Base-by-base conservation (phyloP, 208 protist genomes). In the Balamuthia mandrillaris region DNA sequence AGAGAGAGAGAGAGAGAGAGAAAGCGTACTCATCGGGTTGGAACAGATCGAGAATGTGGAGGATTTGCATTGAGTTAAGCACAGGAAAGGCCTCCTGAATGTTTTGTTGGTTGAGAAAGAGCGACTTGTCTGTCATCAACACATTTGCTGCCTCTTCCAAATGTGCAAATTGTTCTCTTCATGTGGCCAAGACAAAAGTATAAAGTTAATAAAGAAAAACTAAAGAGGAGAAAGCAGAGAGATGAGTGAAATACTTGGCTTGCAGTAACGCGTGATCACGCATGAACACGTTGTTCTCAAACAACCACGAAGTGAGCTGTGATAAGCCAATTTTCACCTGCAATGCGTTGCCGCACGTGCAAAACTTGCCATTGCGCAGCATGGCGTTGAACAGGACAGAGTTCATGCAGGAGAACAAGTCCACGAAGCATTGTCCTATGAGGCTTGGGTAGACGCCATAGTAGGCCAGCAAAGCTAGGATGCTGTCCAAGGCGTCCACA, bases 361-460 rank as follows among this genome's bases (percentile, higher is more conserved):
- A 79, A 39, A 79, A 37, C n/a, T 79, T 33, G 42, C 58, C 70
- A 18, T 27, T 56, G 44, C 42, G 51, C 33, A 37, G 24, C 33
- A 79, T 31, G 29, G 39, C 39, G 49, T 79, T 79, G 70, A 79
- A 79, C 33, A 79, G 70, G 42, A 24, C 24, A 24, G 58, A 39
- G 70, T 79, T 47, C 29, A 79, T 68, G 44, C 70, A 79, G 70
- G n/a, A 79, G 42, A 79, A 56, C 12, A 79, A 37, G 33, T 79
- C 44, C 70, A 79, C 44, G 49, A 27, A 79, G 29, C 51, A 27
- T 37, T 79, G 70, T 9, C 27, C 31, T 14, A 58, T 79, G 49
- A 79, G 33, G 31, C 44, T 14, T 31, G 70, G 7, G 33, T 52
- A 79, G 37, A 79, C 29, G 0, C n/a, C n/a, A n/a, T n/a, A n/a